Percentiles rank a stretch among this genome's conserved stretches.
Evolutionary conservation across 805 yeast species (phyloP).

Genomic region (Kodamaea jinghongensis): DNA sequence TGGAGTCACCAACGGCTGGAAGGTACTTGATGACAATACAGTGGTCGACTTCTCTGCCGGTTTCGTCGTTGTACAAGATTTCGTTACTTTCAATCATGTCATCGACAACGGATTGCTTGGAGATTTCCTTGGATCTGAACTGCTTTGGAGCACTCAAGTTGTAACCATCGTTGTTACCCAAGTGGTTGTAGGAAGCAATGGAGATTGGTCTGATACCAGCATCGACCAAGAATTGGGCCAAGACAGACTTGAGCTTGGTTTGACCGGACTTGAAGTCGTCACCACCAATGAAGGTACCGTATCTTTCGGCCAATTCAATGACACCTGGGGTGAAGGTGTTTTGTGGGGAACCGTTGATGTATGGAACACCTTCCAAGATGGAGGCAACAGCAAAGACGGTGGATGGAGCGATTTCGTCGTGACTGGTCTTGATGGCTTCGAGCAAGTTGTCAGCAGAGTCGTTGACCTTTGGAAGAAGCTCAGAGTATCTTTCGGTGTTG

Average conservation of each 20-base stretch:
- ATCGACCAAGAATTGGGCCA: slow-evolving; percentile 93
- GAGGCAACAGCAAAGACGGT: slow-evolving; percentile 94
- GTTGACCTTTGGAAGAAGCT: slow-evolving; percentile 72
- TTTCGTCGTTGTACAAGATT: slow-evolving; percentile 76
- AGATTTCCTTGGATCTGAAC: slow-evolving; percentile 92
- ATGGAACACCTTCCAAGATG: slow-evolving; percentile 83
- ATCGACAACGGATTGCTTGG: slow-evolving; percentile 89
- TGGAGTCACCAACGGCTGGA: slow-evolving; percentile 93
- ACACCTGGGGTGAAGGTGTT: slow-evolving; percentile 97
- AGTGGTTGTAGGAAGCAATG: slow-evolving; percentile 92
- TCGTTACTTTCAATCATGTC: slow-evolving; percentile 88
- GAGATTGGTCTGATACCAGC: slow-evolving; percentile 96
- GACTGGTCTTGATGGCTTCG: slow-evolving; percentile 70
- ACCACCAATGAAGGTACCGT: slow-evolving; percentile 83
- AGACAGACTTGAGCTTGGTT: slow-evolving; percentile 92
- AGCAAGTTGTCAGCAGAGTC: slow-evolving; percentile 83
- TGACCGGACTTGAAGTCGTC: slow-evolving; percentile 98
- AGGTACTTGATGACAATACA: slow-evolving; percentile 93
- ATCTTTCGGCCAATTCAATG: slow-evolving; percentile 78
- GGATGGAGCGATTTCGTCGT: slow-evolving; percentile 84
- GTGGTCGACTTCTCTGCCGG: slow-evolving; percentile 81
- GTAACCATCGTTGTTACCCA: slow-evolving; percentile 95
- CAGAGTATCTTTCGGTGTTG: slow-evolving; percentile 91
- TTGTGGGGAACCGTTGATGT: slow-evolving; percentile 96
- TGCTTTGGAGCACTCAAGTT: slow-evolving; percentile 89